Conservation (phyloP, 2,329 filamentous ascomycete genomes). For the Dothistroma pini region DNA sequence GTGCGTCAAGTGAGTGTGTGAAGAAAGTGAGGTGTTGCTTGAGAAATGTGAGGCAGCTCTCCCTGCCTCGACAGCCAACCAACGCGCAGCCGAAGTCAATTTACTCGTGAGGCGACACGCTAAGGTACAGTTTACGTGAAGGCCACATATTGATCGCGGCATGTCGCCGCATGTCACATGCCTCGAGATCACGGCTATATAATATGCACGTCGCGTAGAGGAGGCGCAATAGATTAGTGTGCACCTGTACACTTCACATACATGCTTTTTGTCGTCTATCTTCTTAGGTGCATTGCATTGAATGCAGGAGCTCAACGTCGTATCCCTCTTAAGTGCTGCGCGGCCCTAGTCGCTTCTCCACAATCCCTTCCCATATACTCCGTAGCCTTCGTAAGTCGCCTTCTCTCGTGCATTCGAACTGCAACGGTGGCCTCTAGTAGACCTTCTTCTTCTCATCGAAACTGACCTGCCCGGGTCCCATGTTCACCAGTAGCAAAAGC, state of each 20-base stretch:
- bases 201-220: not conserved
- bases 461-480: constrained; percentile 94
- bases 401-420: not conserved
- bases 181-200: not conserved
- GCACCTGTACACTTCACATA: not conserved
- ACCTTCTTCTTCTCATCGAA: constrained; percentile 99
- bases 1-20: not conserved
- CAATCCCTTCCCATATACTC: constrained; percentile 1
- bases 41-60: no score
- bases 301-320: not conserved
- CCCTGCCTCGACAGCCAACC: no score
- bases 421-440: constrained; percentile 56
- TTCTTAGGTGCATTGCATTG: not conserved
- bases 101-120: no score
- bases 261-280: not conserved
- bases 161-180: no score
- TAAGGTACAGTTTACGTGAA: no score
- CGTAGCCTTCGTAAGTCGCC: not conserved
- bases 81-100: no score
- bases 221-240: not conserved
- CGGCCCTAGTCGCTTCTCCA: not conserved
- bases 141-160: no score
- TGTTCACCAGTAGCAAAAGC: constrained; percentile 95
- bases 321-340: not conserved
- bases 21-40: no score